Conservation (phyloP, 805 yeast species). For the Tetrapisispora phaffii region DNA sequence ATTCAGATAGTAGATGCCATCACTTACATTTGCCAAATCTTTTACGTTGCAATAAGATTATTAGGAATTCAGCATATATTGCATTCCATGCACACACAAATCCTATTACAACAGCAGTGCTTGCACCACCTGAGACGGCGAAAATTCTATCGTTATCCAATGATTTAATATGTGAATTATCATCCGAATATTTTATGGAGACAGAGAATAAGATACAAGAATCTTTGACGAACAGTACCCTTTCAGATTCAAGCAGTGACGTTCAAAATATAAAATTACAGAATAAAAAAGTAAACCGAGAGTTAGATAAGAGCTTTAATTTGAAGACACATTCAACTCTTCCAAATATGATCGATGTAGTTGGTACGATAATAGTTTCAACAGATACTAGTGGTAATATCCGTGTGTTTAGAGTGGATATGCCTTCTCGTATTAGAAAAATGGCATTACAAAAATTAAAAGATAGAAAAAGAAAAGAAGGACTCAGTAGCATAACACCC, state of each 20-base stretch:
- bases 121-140: conserved; percentile 66
- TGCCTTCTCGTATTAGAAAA: conserved; percentile 42
- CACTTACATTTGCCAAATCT: conserved; percentile 1
- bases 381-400: conserved; percentile 68
- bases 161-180: conserved; percentile 67
- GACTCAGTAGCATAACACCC: neutral
- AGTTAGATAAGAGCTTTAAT: neutral
- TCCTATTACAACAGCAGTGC: conserved; percentile 61
- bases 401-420: conserved; percentile 72
- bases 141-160: conserved; percentile 60
- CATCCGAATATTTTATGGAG: conserved; percentile 21
- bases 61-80: conserved; percentile 51
- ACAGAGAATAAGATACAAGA: neutral
- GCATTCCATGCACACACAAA: conserved; percentile 71
- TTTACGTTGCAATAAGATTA: neutral
- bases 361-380: conserved; percentile 53
- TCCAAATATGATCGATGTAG: conserved; percentile 25
- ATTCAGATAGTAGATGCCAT: neutral
- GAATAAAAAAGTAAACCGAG: neutral
- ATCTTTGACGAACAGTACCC: neutral
- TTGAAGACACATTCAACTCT: neutral
- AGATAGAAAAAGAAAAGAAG: conserved; percentile 1
- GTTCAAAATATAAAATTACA: neutral
- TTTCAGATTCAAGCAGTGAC: neutral
- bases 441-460: conserved; percentile 20